phyloP scores from a whole-genome alignment of 805 yeast species.

The Sugiyamaella smithiae region DNA sequence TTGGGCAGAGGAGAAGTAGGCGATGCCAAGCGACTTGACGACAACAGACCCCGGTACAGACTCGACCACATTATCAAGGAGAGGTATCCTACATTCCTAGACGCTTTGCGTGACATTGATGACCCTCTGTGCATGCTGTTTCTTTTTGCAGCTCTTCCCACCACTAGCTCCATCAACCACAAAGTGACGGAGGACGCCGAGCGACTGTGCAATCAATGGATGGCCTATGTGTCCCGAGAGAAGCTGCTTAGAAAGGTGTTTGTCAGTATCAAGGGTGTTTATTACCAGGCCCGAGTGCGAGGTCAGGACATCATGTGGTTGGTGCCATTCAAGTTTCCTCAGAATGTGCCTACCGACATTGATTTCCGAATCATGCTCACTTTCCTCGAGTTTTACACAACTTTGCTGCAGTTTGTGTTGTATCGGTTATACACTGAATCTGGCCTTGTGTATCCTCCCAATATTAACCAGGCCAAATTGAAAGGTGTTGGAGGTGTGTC shows the following conservation, averaged over 20 bases:
- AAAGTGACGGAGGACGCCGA: slow-evolving; percentile 86
- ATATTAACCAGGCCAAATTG: slow-evolving; percentile 64
- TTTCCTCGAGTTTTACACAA: slow-evolving; percentile 92
- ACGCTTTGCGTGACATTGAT: slow-evolving; percentile 88
- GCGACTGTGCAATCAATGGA: slow-evolving; percentile 87
- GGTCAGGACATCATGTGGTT: slow-evolving; percentile 97
- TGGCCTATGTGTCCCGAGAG: slow-evolving; percentile 87
- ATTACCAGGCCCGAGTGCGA: slow-evolving; percentile 82
- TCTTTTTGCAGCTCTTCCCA: slow-evolving; percentile 91
- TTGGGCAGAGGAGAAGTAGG: slow-evolving; percentile 88
- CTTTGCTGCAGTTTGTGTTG: slow-evolving; percentile 82
- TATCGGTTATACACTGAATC: slow-evolving; percentile 82
- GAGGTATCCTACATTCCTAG: slow-evolving; percentile 90
- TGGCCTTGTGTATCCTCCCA: slow-evolving; percentile 88
- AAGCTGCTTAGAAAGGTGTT: slow-evolving; percentile 81
- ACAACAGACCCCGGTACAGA: slow-evolving; percentile 76
- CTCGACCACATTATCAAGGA: slow-evolving; percentile 90
- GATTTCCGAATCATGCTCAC: slow-evolving; percentile 97
- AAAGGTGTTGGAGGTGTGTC: slow-evolving; percentile 89
- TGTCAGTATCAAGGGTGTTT: slow-evolving; percentile 95
- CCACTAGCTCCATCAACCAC: slow-evolving; percentile 76
- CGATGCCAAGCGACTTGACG: slow-evolving; percentile 83
- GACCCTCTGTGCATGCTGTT: slow-evolving; percentile 95
- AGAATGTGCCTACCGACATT: slow-evolving; percentile 87
- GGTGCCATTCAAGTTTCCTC: slow-evolving; percentile 96